phyloP scores from a whole-genome alignment of 768 basidiomycete species.

The Leucocoprinus sp. region DNA sequence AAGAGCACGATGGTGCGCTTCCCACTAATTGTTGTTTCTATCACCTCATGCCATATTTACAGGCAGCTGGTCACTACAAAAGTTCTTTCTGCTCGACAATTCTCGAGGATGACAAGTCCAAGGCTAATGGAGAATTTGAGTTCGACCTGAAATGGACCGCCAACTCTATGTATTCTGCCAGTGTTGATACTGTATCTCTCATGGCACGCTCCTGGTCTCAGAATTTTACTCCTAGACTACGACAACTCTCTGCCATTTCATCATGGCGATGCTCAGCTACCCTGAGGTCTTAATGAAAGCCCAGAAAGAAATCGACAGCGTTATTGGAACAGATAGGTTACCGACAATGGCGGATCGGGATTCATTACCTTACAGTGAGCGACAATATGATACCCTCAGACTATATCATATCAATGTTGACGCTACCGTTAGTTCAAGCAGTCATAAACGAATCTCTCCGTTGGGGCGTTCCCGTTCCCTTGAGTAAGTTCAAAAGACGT shows the following conservation, averaged over 20 bases:
- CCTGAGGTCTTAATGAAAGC: slow-evolving; percentile 51
- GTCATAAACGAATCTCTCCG: slow-evolving; percentile 47
- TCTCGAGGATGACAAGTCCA: slow-evolving; percentile 38
- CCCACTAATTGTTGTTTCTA: slow-evolving; percentile 1
- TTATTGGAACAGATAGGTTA: slow-evolving; percentile 47
- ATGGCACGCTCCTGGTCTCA: neutral
- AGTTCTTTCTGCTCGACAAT: slow-evolving; percentile 43
- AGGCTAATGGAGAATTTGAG: slow-evolving; percentile 36
- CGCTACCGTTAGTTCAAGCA: slow-evolving; percentile 31
- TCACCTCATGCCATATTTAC: slow-evolving; percentile 8
- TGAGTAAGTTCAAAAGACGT: slow-evolving; percentile 31
- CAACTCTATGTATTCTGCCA: slow-evolving; percentile 73
- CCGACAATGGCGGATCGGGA: slow-evolving; percentile 52
- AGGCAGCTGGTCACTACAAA: slow-evolving; percentile 34
- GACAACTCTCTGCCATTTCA: slow-evolving; percentile 47
- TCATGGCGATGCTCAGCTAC: slow-evolving; percentile 59
- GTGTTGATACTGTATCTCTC: slow-evolving; percentile 48
- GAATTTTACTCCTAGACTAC: slow-evolving; percentile 33
- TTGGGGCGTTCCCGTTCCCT: slow-evolving; percentile 50
- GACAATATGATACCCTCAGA: neutral
- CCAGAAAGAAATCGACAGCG: slow-evolving; percentile 57
- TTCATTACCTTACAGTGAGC: slow-evolving; percentile 45
- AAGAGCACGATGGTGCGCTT: slow-evolving; percentile 47
- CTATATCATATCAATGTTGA: neutral
- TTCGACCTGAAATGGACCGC: slow-evolving; percentile 75